These are phyloP conservation scores for Ogataea populi-albae DNA, from an alignment of 805 yeast genomes.

Conservation along the genomic window DNA sequence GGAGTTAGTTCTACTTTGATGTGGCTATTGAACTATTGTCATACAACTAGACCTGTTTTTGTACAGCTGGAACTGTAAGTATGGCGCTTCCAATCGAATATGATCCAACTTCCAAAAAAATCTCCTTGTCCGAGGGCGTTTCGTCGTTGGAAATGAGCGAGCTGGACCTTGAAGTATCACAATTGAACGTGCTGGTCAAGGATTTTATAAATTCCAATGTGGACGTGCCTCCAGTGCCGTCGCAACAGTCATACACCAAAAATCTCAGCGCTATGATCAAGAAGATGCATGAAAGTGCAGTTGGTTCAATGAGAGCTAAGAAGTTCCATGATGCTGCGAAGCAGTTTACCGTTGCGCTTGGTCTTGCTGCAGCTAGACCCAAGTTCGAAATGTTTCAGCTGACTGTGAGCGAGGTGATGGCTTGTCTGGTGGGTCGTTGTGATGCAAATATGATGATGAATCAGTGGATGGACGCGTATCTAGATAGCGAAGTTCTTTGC, in stretches of 20 bases:
- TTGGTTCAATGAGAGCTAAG: conserved; percentile 51
- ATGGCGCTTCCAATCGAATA: conserved; percentile 29
- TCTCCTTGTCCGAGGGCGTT: conserved; percentile 23
- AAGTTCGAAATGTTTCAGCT: conserved; percentile 74
- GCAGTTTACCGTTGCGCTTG: conserved; percentile 63
- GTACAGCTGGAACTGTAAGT: no score
- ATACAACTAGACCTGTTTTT: no score
- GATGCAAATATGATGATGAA: conserved; percentile 61
- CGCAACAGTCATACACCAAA: conserved; percentile 54
- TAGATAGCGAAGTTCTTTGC: conserved; percentile 66
- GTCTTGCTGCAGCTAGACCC: conserved; percentile 63
- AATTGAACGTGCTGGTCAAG: conserved; percentile 33
- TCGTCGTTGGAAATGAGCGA: conserved; percentile 19
- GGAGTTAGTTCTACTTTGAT: no score
- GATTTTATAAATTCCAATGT: conserved; percentile 45
- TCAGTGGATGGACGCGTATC: conserved; percentile 55
- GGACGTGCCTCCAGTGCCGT: conserved; percentile 53
- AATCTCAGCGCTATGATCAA: conserved; percentile 56
- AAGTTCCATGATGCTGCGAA: conserved; percentile 60
- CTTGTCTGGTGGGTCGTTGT: conserved; percentile 66
- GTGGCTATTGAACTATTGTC: no score
- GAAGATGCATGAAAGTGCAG: conserved; percentile 64
- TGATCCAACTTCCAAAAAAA: conserved; percentile 30
- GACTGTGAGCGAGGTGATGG: conserved; percentile 63
- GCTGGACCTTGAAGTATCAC: conserved; percentile 31